Evolutionary conservation across 371 early-diverging fungal genomes (phyloP).

Genomic region (Syncephalastrum sp.): DNA sequence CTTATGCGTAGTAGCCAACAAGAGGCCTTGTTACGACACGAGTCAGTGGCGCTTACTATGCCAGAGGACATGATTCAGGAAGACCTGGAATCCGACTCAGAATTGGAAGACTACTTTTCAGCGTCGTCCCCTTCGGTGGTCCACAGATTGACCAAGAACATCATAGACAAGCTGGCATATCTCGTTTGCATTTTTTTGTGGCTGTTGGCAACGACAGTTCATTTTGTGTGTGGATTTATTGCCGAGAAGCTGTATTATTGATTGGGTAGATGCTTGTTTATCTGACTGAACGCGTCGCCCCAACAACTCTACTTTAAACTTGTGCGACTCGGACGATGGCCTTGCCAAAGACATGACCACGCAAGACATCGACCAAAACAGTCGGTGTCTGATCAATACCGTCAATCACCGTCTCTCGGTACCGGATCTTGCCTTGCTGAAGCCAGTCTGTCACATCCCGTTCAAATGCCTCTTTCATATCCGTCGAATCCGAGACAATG

Average conservation of each 20-base stretch:
- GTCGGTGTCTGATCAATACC: constrained; percentile 76
- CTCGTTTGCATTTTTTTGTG: too few species aligned
- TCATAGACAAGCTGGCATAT: not conserved
- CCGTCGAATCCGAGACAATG: constrained; percentile 44
- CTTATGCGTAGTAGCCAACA: too few species aligned
- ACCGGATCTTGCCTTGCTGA: constrained; percentile 60
- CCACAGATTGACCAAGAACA: not conserved
- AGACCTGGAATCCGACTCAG: not conserved
- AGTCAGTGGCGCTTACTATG: too few species aligned
- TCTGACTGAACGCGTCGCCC: too few species aligned
- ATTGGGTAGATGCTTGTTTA: too few species aligned
- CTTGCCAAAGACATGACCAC: constrained; percentile 78
- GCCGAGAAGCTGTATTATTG: constrained; percentile 3
- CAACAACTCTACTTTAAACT: constrained; percentile 8
- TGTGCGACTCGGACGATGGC: constrained; percentile 61
- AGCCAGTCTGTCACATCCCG: constrained; percentile 56
- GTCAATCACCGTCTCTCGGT: constrained; percentile 54
- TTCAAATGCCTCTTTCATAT: constrained; percentile 41
- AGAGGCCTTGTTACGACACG: too few species aligned
- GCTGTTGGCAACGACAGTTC: not conserved
- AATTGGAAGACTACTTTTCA: not conserved
- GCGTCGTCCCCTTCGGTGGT: not conserved
- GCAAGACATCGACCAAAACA: constrained; percentile 66
- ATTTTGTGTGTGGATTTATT: constrained; percentile 1
- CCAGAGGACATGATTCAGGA: too few species aligned